A percentile compares a stretch with the other conserved stretches of the same genome.
phyloP scores from a whole-genome alignment of 2,329 filamentous ascomycete genomes.

The Ciborinia camelliae region DNA sequence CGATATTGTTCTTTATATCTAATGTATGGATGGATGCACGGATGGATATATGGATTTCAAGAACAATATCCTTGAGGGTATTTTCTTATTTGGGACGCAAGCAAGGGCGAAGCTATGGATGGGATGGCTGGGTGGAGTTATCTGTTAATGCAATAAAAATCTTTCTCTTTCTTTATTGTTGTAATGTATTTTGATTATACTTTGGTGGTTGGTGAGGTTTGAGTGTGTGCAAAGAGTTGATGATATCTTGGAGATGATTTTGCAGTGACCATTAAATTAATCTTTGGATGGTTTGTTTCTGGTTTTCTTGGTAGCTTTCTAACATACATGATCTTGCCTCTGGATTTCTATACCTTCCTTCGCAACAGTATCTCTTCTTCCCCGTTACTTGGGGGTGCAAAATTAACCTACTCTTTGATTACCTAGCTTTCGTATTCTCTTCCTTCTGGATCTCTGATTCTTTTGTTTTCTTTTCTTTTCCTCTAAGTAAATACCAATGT shows the following conservation, averaged over 20 bases:
- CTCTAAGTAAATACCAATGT: neutral
- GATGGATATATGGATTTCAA: neutral
- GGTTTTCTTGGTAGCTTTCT: neutral
- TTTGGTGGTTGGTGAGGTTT: neutral
- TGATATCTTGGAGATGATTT: neutral
- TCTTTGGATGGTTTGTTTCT: neutral
- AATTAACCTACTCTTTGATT: neutral
- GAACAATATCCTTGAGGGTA: conserved; percentile 6
- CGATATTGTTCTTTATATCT: conserved; percentile 7
- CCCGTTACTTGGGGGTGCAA: neutral
- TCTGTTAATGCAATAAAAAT: conserved; percentile 1
- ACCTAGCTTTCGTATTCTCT: neutral
- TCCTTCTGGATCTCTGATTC: neutral
- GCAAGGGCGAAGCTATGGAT: conserved; percentile 11
- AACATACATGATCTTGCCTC: too few relatives aligned
- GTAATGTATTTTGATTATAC: neutral
- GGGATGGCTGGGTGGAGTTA: conserved; percentile 1
- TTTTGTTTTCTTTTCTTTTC: neutral
- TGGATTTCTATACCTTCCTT: neutral
- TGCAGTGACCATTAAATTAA: neutral
- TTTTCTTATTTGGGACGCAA: neutral
- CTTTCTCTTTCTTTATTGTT: neutral
- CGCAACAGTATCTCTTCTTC: neutral
- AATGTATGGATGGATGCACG: conserved; percentile 10
- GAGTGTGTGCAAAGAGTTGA: neutral